phyloP scores from a whole-genome alignment of 2,329 filamentous ascomycete species.

The Arthrobotrys sphaeroides region DNA sequence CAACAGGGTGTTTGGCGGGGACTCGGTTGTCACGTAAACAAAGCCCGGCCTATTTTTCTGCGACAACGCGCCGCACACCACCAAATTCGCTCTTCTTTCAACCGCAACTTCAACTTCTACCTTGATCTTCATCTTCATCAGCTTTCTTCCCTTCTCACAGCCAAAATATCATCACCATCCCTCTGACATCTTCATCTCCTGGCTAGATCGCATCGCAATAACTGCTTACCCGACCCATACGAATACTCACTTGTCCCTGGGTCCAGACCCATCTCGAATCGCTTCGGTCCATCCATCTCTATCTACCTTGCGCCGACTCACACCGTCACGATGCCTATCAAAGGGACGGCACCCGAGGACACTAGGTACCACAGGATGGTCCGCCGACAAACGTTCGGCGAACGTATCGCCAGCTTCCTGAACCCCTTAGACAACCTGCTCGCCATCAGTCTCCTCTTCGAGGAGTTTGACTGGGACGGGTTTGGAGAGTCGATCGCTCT shows the following conservation, averaged over 20 bases:
- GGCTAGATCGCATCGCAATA: background rate
- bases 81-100: conserved; percentile 1
- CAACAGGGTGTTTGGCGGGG: background rate
- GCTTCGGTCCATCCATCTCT: background rate
- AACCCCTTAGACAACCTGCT: conserved; percentile 90
- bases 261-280: conserved; percentile 12
- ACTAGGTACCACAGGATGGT: conserved; percentile 69
- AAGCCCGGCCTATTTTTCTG: conserved; percentile 4
- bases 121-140: conserved; percentile 2
- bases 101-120: background rate
- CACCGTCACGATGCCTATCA: conserved; percentile 19
- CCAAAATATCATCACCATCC: background rate
- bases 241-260: background rate
- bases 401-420: conserved; percentile 81
- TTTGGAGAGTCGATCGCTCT: conserved; percentile 75
- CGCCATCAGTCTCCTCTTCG: conserved; percentile 91
- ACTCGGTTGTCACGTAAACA: conserved; percentile 42
- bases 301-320: background rate
- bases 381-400: conserved; percentile 77
- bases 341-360: conserved; percentile 12
- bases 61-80: conserved; percentile 23
- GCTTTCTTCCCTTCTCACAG: background rate
- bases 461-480: conserved; percentile 90
- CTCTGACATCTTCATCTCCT: background rate
- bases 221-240: background rate